Evolutionary conservation across 2,329 filamentous ascomycete genomes (phyloP).

Genomic region (Lachnellula occidentalis): DNA sequence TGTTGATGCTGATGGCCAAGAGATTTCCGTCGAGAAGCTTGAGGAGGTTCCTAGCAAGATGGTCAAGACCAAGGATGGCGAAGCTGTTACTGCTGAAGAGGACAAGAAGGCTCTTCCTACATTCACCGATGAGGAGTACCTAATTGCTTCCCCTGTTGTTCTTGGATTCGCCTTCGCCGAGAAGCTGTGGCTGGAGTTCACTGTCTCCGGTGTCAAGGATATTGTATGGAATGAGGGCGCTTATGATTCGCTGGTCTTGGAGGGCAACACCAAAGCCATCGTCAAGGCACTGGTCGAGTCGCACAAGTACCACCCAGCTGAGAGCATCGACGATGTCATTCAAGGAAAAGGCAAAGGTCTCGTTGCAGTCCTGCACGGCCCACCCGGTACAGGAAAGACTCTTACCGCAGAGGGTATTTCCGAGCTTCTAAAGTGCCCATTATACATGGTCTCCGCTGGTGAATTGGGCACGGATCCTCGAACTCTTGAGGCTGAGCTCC

Average conservation of each 20-base stretch:
- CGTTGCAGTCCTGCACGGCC: constrained; percentile 75
- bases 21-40: constrained; percentile 51
- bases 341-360: constrained; percentile 83
- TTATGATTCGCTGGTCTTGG: constrained; percentile 74
- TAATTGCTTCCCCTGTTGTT: constrained; percentile 78
- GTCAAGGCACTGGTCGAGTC: constrained; percentile 79
- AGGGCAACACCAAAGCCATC: constrained; percentile 54
- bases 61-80: constrained; percentile 20
- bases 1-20: constrained; percentile 49
- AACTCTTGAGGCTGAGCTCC: constrained; percentile 68
- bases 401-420: constrained; percentile 83
- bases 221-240: constrained; percentile 82
- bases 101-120: constrained; percentile 38
- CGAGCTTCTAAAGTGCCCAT: constrained; percentile 72
- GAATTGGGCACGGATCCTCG: constrained; percentile 75
- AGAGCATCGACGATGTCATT: constrained; percentile 78
- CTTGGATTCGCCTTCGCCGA: constrained; percentile 83
- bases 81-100: constrained; percentile 18
- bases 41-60: constrained; percentile 42
- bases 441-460: constrained; percentile 79
- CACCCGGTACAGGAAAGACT: constrained; percentile 84
- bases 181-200: constrained; percentile 87
- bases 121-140: constrained; percentile 77
- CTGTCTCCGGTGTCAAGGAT: constrained; percentile 70
- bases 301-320: constrained; percentile 74